A percentile compares a stretch with the other conserved stretches of the same genome.
Evolutionary conservation across 768 basidiomycete species (phyloP).

Genomic region (Phaeotremella fagi): DNA sequence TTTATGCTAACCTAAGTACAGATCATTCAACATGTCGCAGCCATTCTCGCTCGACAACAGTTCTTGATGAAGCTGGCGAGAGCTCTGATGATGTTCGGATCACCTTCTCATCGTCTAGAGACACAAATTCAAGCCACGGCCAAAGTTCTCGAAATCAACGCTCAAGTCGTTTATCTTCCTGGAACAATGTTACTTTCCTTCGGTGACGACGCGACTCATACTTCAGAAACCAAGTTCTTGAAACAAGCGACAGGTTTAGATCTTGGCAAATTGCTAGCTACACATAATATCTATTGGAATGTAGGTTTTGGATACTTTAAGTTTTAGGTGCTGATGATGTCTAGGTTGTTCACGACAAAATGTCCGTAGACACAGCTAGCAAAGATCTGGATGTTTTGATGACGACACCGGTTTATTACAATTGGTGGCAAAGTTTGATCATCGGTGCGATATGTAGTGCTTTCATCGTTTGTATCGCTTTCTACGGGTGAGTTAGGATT

Average conservation of each 20-base stretch:
- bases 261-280: constrained; percentile 68
- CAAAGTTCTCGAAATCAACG: constrained; percentile 80
- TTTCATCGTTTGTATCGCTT: constrained; percentile 55
- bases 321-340: not conserved
- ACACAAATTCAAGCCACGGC: constrained; percentile 85
- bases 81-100: constrained; percentile 85
- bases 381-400: constrained; percentile 67
- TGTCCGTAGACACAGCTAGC: constrained; percentile 69
- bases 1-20: constrained; percentile 28
- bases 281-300: constrained; percentile 68
- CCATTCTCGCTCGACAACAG: constrained; percentile 71
- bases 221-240: constrained; percentile 74
- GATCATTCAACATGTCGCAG: constrained; percentile 80
- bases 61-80: constrained; percentile 82
- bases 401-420: constrained; percentile 61
- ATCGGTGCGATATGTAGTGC: constrained; percentile 74
- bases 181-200: constrained; percentile 72
- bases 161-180: constrained; percentile 74
- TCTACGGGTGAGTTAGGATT: constrained; percentile 35
- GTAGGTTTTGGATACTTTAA: constrained; percentile 45
- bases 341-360: constrained; percentile 72
- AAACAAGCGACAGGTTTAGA: constrained; percentile 67
- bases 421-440: constrained; percentile 58
- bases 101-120: constrained; percentile 89
- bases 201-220: constrained; percentile 72